A percentile compares a stretch with the other conserved stretches of the same genome.
phyloP scores from a whole-genome alignment of 2,329 filamentous ascomycete species.

The Cadophora malorum region DNA sequence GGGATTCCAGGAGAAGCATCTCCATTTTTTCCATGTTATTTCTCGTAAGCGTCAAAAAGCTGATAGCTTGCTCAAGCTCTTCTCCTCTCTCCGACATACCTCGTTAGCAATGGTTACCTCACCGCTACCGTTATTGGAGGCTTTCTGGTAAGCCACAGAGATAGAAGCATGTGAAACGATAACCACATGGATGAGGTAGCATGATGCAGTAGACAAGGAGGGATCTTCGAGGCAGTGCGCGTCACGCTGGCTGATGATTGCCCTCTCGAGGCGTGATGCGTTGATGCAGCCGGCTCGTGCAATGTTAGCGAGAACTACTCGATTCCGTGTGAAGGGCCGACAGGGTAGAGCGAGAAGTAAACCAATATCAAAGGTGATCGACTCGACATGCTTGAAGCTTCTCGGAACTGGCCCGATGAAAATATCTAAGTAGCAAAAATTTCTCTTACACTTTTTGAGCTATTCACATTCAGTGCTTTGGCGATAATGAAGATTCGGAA shows the following conservation, averaged over 20 bases:
- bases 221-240: neutral
- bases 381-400: neutral
- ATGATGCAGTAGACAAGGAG: neutral
- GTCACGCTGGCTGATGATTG: neutral
- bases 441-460: neutral
- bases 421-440: neutral
- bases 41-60: neutral
- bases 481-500: neutral
- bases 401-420: neutral
- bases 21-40: neutral
- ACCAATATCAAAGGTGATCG: neutral
- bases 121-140: neutral
- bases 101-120: neutral
- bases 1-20: neutral
- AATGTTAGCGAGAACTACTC: neutral
- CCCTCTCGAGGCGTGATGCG: neutral
- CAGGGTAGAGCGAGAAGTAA: too few relatives aligned
- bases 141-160: conserved; percentile 3
- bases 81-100: neutral
- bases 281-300: neutral
- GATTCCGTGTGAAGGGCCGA: neutral
- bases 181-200: neutral
- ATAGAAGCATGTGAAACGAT: conserved; percentile 9
- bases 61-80: neutral
- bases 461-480: neutral